Conservation (phyloP, 352 stramenopile species). For the Elongisporangium undulatum region DNA sequence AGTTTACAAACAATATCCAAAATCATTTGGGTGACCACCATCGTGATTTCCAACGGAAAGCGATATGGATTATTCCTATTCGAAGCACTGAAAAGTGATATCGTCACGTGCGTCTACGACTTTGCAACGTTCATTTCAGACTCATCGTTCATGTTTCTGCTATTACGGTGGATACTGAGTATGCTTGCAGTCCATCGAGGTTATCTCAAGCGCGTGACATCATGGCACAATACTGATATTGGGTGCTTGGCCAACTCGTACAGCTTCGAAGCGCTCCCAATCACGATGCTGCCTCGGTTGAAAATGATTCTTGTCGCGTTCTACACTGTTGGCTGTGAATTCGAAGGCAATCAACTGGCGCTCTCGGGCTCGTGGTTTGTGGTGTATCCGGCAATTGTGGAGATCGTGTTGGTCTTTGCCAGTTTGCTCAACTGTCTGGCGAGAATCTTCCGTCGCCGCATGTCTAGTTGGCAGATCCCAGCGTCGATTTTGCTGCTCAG, state of each 20-base stretch:
- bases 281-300: background rate
- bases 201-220: background rate
- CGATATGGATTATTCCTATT: no score
- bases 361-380: constrained; percentile 2
- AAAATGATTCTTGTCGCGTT: background rate
- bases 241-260: background rate
- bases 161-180: no score
- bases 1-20: background rate
- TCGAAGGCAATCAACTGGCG: constrained; percentile 1
- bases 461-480: constrained; percentile 13
- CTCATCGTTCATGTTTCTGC: no score
- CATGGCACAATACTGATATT: constrained; percentile 2
- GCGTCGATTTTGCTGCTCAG: constrained; percentile 11
- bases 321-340: background rate
- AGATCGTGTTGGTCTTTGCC: constrained; percentile 16
- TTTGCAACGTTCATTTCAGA: no score
- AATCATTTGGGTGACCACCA: background rate
- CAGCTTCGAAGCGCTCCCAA: background rate
- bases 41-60: background rate
- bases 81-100: no score
- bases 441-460: constrained; percentile 7
- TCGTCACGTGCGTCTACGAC: no score
- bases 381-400: constrained; percentile 17
- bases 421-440: constrained; percentile 14
- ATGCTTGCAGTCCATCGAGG: background rate